phyloP scores from a whole-genome alignment of 2,329 filamentous ascomycete genomes.

The Claviceps lovelessii region DNA sequence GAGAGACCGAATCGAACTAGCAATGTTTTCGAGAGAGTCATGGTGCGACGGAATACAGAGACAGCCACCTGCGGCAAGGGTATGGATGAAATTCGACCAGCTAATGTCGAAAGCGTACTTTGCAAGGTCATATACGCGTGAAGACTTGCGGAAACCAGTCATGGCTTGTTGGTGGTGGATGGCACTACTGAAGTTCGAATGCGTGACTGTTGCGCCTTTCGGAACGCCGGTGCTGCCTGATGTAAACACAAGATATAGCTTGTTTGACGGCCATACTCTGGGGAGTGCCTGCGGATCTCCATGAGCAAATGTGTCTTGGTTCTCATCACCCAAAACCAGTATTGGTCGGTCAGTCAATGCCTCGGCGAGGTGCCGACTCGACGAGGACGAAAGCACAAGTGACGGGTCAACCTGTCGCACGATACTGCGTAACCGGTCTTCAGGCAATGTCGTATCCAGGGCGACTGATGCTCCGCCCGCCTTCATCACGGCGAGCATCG shows the following conservation, averaged over 20 bases:
- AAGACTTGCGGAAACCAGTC: slow-evolving; percentile 4
- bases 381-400: background rate
- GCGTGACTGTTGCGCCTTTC: slow-evolving; percentile 10
- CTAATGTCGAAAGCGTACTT: slow-evolving; percentile 38
- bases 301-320: background rate
- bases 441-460: slow-evolving; percentile 12
- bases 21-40: background rate
- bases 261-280: background rate
- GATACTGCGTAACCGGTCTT: slow-evolving; percentile 7
- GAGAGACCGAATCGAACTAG: background rate
- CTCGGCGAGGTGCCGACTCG: background rate
- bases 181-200: slow-evolving; percentile 6
- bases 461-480: slow-evolving; percentile 16
- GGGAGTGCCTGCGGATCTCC: background rate
- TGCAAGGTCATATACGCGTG: slow-evolving; percentile 27
- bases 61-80: slow-evolving; percentile 31
- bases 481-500: slow-evolving; percentile 14
- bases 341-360: background rate
- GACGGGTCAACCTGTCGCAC: slow-evolving; percentile 2
- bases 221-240: slow-evolving; percentile 8
- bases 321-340: background rate
- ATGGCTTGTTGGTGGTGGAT: slow-evolving; percentile 6
- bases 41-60: slow-evolving; percentile 30
- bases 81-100: slow-evolving; percentile 35
- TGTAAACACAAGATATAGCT: slow-evolving; percentile 6